Base-by-base conservation (phyloP, 148 eudicot species). In the Suaeda aralocaspica region DNA sequence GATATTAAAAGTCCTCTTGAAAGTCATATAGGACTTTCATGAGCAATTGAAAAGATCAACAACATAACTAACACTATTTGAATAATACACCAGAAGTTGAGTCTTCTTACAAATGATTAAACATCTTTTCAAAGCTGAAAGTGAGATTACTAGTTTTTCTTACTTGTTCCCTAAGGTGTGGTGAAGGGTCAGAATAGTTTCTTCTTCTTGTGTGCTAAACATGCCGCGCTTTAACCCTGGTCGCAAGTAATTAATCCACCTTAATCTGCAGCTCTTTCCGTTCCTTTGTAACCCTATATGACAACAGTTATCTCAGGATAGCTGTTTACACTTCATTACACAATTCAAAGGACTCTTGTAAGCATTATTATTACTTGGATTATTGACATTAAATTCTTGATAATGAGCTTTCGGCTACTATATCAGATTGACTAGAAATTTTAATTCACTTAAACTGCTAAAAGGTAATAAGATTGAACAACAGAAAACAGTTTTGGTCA, bases 251-350 rank as follows among this genome's bases (percentile, higher is more conserved):
- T 89, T 88, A 33, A 88, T 81, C 93, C 96, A 91, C 63, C 96
- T 77, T 75, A 91, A 68, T 72, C 96, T 83, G 79, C 97, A 91
- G 50, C 97, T 91, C 72, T 91, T 91, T 15, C 97, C 97, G 68
- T 84, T 88, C 71, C 97, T 88, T 60, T 88, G 77, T 60, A 91
- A 41, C 34, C 97, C 97, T 91, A 48, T 36, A 36, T 36, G 16
- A 72, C 9, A 53, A 39, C 30, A 25, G 18, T 16, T 18, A 19
- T 13, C 5, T 55, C 13, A 51, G 60, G 36, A 72, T 44, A 59
- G 36, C 9, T 53, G 13, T 15, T 34, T 60, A 36, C 26, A 60
- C 44, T 22, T 3, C 6, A 13, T 49, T 8, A 49, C 53, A 49
- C 15, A 19, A 46, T 19, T 4, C 8, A 36, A 36, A 36, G 41